A percentile compares a stretch with the other conserved stretches of the same genome.
These are phyloP conservation scores for Lodderomyces parapsilosis DNA, from an alignment of 1,139 yeast species.

Conservation along the genomic window DNA sequence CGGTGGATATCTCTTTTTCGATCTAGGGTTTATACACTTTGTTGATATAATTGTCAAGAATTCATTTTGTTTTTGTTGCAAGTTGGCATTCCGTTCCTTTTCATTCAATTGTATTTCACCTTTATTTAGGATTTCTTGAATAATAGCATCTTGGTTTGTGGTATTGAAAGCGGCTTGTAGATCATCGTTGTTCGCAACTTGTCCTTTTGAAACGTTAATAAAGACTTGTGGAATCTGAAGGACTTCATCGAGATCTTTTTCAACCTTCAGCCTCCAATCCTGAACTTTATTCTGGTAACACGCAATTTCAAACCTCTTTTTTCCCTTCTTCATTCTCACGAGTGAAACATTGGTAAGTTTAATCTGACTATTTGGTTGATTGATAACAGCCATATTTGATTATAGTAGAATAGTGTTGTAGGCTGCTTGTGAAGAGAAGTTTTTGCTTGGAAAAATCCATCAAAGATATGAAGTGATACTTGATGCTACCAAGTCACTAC, in stretches of 20 bases:
- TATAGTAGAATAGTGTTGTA: no score
- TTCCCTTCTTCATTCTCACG: constrained; percentile 86
- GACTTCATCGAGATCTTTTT: constrained; percentile 93
- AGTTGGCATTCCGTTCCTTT: constrained; percentile 80
- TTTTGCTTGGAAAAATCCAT: no score
- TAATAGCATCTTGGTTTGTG: constrained; percentile 69
- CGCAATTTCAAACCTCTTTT: constrained; percentile 89
- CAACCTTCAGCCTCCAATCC: constrained; percentile 87
- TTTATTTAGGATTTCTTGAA: constrained; percentile 75
- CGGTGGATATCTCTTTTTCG: constrained; percentile 90
- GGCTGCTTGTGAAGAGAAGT: neutral
- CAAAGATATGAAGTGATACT: no score
- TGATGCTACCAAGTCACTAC: no score
- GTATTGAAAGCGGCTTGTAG: constrained; percentile 72
- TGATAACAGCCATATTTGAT: constrained; percentile 53
- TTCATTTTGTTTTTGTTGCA: constrained; percentile 77
- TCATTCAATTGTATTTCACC: constrained; percentile 96
- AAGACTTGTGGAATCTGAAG: constrained; percentile 95
- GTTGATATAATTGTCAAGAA: constrained; percentile 81
- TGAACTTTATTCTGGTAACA: constrained; percentile 97
- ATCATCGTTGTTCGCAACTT: constrained; percentile 88
- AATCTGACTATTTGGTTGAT: constrained; percentile 87
- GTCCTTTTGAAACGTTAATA: constrained; percentile 90
- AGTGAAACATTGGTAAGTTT: constrained; percentile 91
- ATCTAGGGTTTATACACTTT: constrained; percentile 86